Evolutionary conservation across 805 yeast genomes (phyloP).

Genomic region (Saturnispora quitensis): DNA sequence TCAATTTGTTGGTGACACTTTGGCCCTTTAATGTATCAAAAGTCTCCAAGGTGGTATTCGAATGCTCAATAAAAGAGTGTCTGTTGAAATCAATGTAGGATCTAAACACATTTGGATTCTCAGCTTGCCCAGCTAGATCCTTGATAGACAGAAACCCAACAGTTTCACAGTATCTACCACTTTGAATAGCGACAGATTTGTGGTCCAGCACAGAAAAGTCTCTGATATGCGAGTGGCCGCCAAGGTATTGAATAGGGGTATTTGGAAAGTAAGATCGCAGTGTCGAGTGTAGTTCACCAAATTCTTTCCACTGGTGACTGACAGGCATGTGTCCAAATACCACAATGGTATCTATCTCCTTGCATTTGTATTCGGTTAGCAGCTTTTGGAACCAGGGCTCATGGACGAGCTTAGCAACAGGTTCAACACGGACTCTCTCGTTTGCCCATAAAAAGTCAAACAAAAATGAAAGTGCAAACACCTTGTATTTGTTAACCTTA

Average conservation of each 20-base stretch:
- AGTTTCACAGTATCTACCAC: conserved; percentile 90
- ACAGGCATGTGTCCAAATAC: conserved; percentile 78
- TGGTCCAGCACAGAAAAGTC: conserved; percentile 68
- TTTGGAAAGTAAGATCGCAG: conserved; percentile 54
- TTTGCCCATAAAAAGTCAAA: conserved; percentile 65
- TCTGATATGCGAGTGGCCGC: conserved; percentile 90
- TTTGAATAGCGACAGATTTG: conserved; percentile 69
- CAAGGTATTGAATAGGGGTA: conserved; percentile 71
- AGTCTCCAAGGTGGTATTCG: conserved; percentile 25
- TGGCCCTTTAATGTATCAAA: conserved; percentile 53
- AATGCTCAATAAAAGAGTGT: conserved; percentile 60
- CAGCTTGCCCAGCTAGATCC: conserved; percentile 1
- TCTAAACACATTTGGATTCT: conserved; percentile 33
- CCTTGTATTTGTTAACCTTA: conserved; percentile 36
- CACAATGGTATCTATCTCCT: conserved; percentile 53
- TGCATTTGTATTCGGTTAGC: conserved; percentile 25
- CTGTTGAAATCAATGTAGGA: conserved; percentile 77
- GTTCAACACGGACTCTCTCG: conserved; percentile 51
- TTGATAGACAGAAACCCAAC: conserved; percentile 72
- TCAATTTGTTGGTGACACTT: conserved; percentile 36
- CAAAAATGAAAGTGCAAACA: conserved; percentile 69
- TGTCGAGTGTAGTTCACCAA: conserved; percentile 35
- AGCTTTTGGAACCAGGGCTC: conserved; percentile 58
- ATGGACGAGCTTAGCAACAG: conserved; percentile 43
- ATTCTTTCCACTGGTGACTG: conserved; percentile 45